A percentile compares a stretch with the other conserved stretches of the same genome.
phyloP scores from a whole-genome alignment of 2,329 filamentous ascomycete species.

The Fusarium anthophilum region DNA sequence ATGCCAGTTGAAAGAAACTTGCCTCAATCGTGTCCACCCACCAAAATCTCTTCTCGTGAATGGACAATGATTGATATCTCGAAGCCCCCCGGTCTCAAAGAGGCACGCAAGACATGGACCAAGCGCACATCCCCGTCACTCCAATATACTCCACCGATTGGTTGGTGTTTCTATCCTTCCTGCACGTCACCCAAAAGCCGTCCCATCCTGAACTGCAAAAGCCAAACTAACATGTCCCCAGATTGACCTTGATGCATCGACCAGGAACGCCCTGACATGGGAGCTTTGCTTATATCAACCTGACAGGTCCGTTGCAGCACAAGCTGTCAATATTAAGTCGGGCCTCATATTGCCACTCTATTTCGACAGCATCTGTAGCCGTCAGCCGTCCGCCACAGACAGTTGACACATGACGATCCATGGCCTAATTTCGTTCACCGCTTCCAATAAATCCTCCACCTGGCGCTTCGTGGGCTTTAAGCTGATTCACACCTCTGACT shows the following conservation, averaged over 20 bases:
- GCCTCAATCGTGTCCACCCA: constrained; percentile 8
- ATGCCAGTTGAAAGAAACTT: background rate
- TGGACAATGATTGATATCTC: constrained; percentile 25
- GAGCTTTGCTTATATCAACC: constrained; percentile 9
- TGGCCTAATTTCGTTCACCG: constrained; percentile 37
- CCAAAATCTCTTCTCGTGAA: background rate
- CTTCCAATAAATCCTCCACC: constrained; percentile 19
- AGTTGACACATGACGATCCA: constrained; percentile 33
- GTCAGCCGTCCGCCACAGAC: constrained; percentile 22
- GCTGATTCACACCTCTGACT: constrained; percentile 19
- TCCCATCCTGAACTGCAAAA: constrained; percentile 31
- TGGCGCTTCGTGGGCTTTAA: constrained; percentile 8
- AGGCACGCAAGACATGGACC: constrained; percentile 37
- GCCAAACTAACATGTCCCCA: constrained; percentile 33
- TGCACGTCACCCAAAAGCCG: constrained; percentile 39
- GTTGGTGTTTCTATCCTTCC: constrained; percentile 24
- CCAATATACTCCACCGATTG: constrained; percentile 32
- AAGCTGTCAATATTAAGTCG: background rate
- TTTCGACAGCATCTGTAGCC: constrained; percentile 10
- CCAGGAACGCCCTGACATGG: constrained; percentile 21
- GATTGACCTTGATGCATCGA: constrained; percentile 27
- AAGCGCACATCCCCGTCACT: constrained; percentile 33
- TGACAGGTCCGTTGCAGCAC: constrained; percentile 8
- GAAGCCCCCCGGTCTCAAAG: constrained; percentile 20
- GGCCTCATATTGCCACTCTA: constrained; percentile 1